Evolutionary conservation across 2,329 filamentous ascomycete species (phyloP).

Genomic region (Hypoxylon rubiginosum): DNA sequence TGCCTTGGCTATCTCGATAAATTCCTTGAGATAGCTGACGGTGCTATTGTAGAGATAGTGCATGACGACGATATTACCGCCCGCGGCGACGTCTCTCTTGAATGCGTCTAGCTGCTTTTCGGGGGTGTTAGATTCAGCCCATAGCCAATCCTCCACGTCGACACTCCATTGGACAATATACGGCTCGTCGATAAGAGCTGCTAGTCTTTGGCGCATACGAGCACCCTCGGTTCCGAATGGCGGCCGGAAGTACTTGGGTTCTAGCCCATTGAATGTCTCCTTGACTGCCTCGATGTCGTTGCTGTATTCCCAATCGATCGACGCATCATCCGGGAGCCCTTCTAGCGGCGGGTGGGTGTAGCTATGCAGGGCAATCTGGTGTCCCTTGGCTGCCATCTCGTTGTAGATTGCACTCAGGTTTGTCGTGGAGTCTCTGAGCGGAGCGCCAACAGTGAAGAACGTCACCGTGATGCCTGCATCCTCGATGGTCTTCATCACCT

Average conservation of each 20-base stretch:
- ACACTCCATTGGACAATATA: constrained; percentile 77
- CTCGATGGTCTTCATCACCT: constrained; percentile 72
- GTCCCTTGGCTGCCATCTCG: constrained; percentile 72
- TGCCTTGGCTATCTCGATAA: constrained; percentile 74
- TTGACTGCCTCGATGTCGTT: constrained; percentile 66
- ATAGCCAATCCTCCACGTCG: constrained; percentile 79
- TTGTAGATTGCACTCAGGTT: constrained; percentile 74
- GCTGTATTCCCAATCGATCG: constrained; percentile 73
- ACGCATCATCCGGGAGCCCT: constrained; percentile 63
- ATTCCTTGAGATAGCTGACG: constrained; percentile 72
- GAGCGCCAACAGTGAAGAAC: constrained; percentile 77
- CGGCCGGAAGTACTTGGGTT: constrained; percentile 72
- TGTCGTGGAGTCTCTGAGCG: constrained; percentile 68
- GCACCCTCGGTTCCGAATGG: constrained; percentile 78
- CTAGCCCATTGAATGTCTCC: constrained; percentile 54
- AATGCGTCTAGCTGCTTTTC: constrained; percentile 77
- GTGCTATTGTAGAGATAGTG: constrained; percentile 77
- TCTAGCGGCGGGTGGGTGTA: constrained; percentile 79
- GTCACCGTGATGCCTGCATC: constrained; percentile 74
- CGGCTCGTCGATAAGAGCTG: constrained; percentile 64
- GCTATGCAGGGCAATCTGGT: constrained; percentile 77
- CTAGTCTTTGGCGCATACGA: constrained; percentile 73
- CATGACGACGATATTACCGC: constrained; percentile 75
- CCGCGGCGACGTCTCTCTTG: constrained; percentile 71
- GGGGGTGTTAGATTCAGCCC: constrained; percentile 71